Conservation (phyloP, 2,329 filamentous ascomycete species). For the Scleromitrula shiraiana region DNA sequence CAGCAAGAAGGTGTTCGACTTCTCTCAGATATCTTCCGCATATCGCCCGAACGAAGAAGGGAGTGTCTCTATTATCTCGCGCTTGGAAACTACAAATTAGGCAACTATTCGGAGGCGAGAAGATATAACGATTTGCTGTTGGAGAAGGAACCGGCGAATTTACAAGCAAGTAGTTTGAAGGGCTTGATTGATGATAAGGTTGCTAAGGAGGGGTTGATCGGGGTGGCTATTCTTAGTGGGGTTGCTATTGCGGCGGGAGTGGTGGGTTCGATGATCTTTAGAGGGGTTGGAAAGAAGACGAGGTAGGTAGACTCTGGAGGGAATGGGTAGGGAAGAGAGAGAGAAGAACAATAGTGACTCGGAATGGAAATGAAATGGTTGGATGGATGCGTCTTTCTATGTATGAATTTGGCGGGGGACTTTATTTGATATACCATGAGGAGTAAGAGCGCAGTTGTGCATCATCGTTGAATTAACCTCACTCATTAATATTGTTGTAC, state of each 20-base stretch:
- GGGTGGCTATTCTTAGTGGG: constrained; percentile 89
- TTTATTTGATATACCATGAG: constrained; percentile 23
- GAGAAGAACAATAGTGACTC: background rate
- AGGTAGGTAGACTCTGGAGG: constrained; percentile 20
- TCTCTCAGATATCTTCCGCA: constrained; percentile 93
- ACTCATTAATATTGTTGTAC: background rate
- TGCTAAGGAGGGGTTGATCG: constrained; percentile 85
- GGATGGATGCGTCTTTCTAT: background rate
- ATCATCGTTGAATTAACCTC: background rate
- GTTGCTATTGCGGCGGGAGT: constrained; percentile 90
- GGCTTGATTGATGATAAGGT: constrained; percentile 93
- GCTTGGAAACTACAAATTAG: constrained; percentile 95
- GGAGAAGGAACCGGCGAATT: constrained; percentile 82
- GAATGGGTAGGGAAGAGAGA: background rate
- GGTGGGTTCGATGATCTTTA: constrained; percentile 78
- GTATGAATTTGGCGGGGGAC: constrained; percentile 11
- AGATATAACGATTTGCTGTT: constrained; percentile 90
- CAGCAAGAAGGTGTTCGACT: constrained; percentile 92
- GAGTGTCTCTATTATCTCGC: constrained; percentile 98
- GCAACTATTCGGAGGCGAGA: constrained; percentile 91
- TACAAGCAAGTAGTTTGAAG: constrained; percentile 82
- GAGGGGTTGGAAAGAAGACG: constrained; percentile 55
- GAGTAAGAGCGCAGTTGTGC: constrained; percentile 6
- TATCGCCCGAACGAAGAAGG: constrained; percentile 81
- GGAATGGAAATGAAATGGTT: background rate